phyloP scores from a whole-genome alignment of 495 filamentous ascomycete species.

The Beverwykella pulmonaria region DNA sequence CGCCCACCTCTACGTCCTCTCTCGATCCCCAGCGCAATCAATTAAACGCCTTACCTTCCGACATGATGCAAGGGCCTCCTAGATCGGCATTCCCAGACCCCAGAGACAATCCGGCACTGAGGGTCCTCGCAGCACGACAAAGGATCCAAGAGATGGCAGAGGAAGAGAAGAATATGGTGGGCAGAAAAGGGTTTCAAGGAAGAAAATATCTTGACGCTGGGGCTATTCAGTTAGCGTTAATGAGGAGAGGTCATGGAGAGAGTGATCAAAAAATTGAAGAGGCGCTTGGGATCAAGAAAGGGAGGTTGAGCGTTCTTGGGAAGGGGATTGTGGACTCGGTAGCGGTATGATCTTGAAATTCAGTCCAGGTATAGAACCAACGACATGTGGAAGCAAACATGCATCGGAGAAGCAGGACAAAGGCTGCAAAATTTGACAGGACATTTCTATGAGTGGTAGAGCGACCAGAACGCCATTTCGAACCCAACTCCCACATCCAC shows the following conservation, averaged over 20 bases:
- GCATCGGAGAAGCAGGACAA: neutral
- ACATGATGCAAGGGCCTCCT: slow-evolving; percentile 31
- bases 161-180: slow-evolving; percentile 55
- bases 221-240: slow-evolving; percentile 63
- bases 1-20: slow-evolving; percentile 57
- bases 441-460: neutral
- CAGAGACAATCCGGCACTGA: slow-evolving; percentile 58
- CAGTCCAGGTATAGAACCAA: neutral
- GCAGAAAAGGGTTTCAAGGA: slow-evolving; percentile 52
- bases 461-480: neutral
- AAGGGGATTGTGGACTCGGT: slow-evolving; percentile 29
- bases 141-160: slow-evolving; percentile 62
- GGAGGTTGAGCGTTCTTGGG: slow-evolving; percentile 60
- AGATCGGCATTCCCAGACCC: slow-evolving; percentile 52
- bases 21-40: slow-evolving; percentile 33
- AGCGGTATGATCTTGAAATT: neutral
- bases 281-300: slow-evolving; percentile 59
- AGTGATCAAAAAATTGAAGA: slow-evolving; percentile 60
- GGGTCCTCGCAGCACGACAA: slow-evolving; percentile 57
- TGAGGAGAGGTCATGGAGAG: slow-evolving; percentile 59
- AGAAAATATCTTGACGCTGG: slow-evolving; percentile 64
- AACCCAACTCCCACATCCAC: neutral
- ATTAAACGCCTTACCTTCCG: slow-evolving; percentile 16
- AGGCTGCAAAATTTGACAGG: neutral
- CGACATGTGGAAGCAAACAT: neutral